These are phyloP conservation scores for Globisporangium nunn DNA, from an alignment of 352 stramenopile species.

Conservation along the genomic window DNA sequence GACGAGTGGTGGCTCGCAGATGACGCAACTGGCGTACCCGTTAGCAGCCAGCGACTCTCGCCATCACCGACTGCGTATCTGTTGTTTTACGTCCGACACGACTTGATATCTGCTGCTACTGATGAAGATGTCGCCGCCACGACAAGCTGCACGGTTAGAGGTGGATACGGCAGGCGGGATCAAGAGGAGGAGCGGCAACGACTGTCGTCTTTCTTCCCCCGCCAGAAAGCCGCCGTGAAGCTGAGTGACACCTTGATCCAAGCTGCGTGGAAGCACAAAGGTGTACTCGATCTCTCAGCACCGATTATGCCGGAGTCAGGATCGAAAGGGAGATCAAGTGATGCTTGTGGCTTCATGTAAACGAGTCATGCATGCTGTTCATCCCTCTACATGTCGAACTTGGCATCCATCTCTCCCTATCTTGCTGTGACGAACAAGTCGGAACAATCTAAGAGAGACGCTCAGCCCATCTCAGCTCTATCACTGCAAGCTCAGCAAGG, in stretches of 20 bases:
- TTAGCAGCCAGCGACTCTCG: conserved; percentile 21
- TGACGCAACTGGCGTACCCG: conserved; percentile 42
- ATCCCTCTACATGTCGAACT: too few species aligned
- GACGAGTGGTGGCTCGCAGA: conserved; percentile 92
- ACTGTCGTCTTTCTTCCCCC: conserved; percentile 7
- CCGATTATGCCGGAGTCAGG: background rate
- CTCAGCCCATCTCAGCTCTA: background rate
- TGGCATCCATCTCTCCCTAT: too few species aligned
- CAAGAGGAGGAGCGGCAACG: background rate
- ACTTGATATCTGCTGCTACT: conserved; percentile 15
- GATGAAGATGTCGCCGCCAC: background rate
- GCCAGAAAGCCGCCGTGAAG: conserved; percentile 3
- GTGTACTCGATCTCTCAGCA: background rate
- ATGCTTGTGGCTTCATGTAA: conserved; percentile 13
- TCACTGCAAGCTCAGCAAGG: background rate
- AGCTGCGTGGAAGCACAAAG: conserved; percentile 1
- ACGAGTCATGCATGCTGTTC: background rate
- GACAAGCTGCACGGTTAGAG: too few species aligned
- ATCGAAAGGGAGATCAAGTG: background rate
- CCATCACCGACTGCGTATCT: conserved; percentile 54
- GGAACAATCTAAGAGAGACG: background rate
- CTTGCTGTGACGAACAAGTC: too few species aligned
- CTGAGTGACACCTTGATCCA: conserved; percentile 2
- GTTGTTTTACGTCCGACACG: conserved; percentile 62
- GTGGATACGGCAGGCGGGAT: background rate